Conservation (phyloP, 225 moss, liverwort and hornwort species). For the Marchantia polymorpha region DNA sequence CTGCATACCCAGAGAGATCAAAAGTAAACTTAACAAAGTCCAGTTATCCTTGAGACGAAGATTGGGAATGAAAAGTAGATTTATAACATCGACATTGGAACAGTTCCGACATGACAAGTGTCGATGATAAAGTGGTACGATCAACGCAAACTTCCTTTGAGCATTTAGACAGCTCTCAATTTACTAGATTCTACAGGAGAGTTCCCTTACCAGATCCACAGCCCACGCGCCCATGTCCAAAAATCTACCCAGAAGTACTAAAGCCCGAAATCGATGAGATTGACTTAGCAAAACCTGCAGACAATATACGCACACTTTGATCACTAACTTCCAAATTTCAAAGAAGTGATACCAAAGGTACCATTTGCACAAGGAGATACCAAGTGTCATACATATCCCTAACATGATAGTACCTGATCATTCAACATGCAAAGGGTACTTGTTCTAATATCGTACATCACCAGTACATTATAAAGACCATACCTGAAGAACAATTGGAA, state of each 20-base stretch:
- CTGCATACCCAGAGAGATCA: constrained; percentile 41
- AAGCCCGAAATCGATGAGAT: constrained; percentile 93
- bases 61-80: too few relatives aligned
- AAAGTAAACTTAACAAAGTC: too few relatives aligned
- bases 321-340: neutral
- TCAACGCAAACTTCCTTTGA: neutral
- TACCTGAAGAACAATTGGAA: constrained; percentile 96
- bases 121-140: too few relatives aligned
- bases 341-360: neutral
- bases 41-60: too few relatives aligned
- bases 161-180: neutral
- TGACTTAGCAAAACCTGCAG: constrained; percentile 91
- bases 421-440: neutral
- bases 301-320: constrained; percentile 3
- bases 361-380: neutral
- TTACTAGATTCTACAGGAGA: too few relatives aligned
- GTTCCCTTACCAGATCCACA: constrained; percentile 74
- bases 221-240: constrained; percentile 99
- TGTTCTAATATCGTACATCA: neutral
- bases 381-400: neutral
- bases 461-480: neutral
- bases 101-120: too few relatives aligned
- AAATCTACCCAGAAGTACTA: constrained; percentile 85
- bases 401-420: neutral
- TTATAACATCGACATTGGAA: too few relatives aligned